A percentile compares a stretch with the other conserved stretches of the same genome.
Conservation (phyloP, 164 flowering plant genomes). For the grape (Vitis vinifera) region DNA sequence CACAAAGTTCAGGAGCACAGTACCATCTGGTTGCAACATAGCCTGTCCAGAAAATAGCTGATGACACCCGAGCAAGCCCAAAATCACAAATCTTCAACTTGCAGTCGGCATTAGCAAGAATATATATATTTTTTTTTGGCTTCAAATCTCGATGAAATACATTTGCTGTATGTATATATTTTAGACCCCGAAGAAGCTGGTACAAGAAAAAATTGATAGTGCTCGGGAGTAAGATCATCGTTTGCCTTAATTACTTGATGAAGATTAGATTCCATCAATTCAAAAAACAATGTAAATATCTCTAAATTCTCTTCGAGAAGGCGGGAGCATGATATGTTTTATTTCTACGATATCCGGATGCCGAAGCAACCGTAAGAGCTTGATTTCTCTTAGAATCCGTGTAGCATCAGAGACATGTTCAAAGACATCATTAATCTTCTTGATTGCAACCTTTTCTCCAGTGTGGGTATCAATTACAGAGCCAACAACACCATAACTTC, state of each 20-base stretch:
- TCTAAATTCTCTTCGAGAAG: constrained; percentile 72
- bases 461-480: constrained; percentile 72
- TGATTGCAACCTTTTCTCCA: constrained; percentile 79
- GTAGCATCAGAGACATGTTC: constrained; percentile 91
- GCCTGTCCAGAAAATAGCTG: constrained; percentile 92
- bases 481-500: constrained; percentile 82
- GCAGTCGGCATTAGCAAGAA: constrained; percentile 91
- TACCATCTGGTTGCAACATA: constrained; percentile 87
- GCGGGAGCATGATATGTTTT: constrained; percentile 84
- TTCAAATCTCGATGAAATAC: constrained; percentile 84
- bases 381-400: constrained; percentile 75
- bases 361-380: constrained; percentile 76
- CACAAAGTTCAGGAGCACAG: constrained; percentile 81
- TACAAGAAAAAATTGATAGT: constrained; percentile 74
- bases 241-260: constrained; percentile 87
- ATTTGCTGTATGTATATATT: constrained; percentile 81
- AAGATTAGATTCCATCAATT: constrained; percentile 87
- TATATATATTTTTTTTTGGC: constrained; percentile 52
- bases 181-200: constrained; percentile 79
- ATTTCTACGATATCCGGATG: constrained; percentile 87
- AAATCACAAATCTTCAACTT: constrained; percentile 90
- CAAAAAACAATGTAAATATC: constrained; percentile 81
- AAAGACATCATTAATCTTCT: constrained; percentile 82
- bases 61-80: constrained; percentile 89
- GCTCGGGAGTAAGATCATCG: constrained; percentile 81